Evolutionary conservation across 306 rosid genomes (phyloP).

Genomic region (Albizia julibrissin): DNA sequence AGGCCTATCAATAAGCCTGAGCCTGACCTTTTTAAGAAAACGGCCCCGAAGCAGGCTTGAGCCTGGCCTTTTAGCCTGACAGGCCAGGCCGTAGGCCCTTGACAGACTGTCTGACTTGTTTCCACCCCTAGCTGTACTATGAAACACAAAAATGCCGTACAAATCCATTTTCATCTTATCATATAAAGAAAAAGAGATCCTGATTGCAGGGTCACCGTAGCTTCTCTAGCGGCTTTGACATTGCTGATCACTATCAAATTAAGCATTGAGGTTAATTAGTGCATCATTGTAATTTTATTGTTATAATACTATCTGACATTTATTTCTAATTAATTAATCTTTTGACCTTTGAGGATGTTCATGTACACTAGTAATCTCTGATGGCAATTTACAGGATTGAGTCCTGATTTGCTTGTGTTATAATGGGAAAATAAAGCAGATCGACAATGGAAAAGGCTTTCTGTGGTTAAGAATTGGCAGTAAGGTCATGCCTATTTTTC

Average conservation of each 20-base stretch:
- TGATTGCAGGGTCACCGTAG: constrained; percentile 24
- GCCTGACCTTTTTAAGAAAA: too few species aligned
- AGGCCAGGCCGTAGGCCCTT: too few species aligned
- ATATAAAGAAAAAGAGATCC: too few species aligned
- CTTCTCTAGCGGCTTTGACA: constrained; percentile 47
- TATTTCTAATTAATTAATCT: not conserved
- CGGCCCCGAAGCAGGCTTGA: too few species aligned
- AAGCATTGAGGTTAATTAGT: constrained; percentile 57
- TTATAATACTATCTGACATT: not conserved
- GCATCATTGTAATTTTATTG: constrained; percentile 21
- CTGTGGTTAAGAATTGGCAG: constrained; percentile 49
- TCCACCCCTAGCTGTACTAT: too few species aligned
- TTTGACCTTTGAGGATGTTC: not conserved
- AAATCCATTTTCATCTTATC: too few species aligned
- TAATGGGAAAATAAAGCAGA: constrained; percentile 70
- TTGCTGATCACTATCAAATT: constrained; percentile 50
- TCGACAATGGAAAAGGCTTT: constrained; percentile 88
- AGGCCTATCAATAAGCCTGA: too few species aligned
- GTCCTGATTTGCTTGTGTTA: constrained; percentile 25
- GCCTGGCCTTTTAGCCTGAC: too few species aligned
- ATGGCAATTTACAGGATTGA: not conserved
- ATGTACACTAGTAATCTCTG: not conserved
- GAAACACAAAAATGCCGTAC: too few species aligned
- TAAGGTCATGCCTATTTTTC: too few species aligned
- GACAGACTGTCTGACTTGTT: too few species aligned